Conservation (phyloP, 208 protist genomes). For the Acanthamoeba quina region DNA sequence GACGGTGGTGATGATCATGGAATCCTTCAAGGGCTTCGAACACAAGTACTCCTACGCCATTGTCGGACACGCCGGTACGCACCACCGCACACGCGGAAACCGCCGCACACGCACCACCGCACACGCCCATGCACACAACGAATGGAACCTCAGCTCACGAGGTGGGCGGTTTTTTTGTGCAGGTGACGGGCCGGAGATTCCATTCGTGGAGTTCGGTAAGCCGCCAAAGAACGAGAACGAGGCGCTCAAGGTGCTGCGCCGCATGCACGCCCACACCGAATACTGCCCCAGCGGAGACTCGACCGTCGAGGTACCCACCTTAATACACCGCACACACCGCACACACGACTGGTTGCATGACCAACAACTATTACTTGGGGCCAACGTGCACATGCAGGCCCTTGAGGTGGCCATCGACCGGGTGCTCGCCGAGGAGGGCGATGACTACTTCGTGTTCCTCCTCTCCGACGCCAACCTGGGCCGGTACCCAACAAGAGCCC, state of each 20-base stretch:
- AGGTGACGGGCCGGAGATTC: conserved; percentile 92
- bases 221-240: conserved; percentile 79
- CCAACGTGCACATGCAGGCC: neutral
- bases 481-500: conserved; percentile 82
- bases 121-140: neutral
- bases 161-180: neutral
- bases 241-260: conserved; percentile 89
- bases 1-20: conserved; percentile 94
- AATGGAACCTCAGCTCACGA: no score
- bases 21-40: conserved; percentile 93
- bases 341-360: no score
- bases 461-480: conserved; percentile 95
- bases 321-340: no score
- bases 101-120: neutral
- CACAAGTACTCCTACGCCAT: conserved; percentile 94
- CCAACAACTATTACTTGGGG: neutral
- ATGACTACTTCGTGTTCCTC: conserved; percentile 95
- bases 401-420: conserved; percentile 22
- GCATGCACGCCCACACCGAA: conserved; percentile 95
- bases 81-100: neutral
- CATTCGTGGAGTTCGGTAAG: conserved; percentile 78
- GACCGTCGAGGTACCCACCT: conserved; percentile 85
- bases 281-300: conserved; percentile 95
- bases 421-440: conserved; percentile 88
- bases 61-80: conserved; percentile 90